Percentiles rank a stretch among this genome's conserved stretches.
Conservation (phyloP, 116 monocot genomes). For the Zostera marina region DNA sequence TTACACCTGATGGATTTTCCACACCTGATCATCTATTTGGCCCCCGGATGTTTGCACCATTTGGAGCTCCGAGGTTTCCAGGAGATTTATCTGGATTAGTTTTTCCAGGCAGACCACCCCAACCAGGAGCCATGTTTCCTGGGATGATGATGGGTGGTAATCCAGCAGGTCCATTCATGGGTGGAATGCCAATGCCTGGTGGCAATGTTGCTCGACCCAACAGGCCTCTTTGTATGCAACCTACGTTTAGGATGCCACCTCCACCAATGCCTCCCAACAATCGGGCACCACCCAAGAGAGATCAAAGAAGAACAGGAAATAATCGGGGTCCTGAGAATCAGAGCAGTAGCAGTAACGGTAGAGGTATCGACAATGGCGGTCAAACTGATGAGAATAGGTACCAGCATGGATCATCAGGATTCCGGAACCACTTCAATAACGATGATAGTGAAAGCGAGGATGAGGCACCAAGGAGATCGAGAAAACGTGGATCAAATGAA, state of each 20-base stretch:
- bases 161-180: constrained; percentile 46
- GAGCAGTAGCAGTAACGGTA: constrained; percentile 37
- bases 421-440: constrained; percentile 15
- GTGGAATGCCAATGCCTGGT: constrained; percentile 38
- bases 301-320: constrained; percentile 35
- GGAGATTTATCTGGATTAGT: constrained; percentile 35
- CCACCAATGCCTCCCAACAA: constrained; percentile 20
- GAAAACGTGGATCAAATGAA: constrained; percentile 20
- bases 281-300: constrained; percentile 30
- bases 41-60: constrained; percentile 56
- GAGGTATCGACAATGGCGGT: constrained; percentile 21
- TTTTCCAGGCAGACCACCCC: constrained; percentile 41
- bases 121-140: constrained; percentile 44
- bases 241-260: constrained; percentile 22
- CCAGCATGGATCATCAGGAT: constrained; percentile 15
- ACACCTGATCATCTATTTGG: constrained; percentile 23
- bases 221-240: constrained; percentile 45
- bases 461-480: constrained; percentile 75
- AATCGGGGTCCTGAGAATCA: constrained; percentile 27
- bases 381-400: constrained; percentile 19
- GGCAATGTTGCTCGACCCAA: constrained; percentile 29
- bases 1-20: constrained; percentile 28
- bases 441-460: constrained; percentile 93
- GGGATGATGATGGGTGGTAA: constrained; percentile 92
- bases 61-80: constrained; percentile 50